phyloP scores from a whole-genome alignment of 1,139 yeast genomes.

The Geotrichum aggregatum region DNA sequence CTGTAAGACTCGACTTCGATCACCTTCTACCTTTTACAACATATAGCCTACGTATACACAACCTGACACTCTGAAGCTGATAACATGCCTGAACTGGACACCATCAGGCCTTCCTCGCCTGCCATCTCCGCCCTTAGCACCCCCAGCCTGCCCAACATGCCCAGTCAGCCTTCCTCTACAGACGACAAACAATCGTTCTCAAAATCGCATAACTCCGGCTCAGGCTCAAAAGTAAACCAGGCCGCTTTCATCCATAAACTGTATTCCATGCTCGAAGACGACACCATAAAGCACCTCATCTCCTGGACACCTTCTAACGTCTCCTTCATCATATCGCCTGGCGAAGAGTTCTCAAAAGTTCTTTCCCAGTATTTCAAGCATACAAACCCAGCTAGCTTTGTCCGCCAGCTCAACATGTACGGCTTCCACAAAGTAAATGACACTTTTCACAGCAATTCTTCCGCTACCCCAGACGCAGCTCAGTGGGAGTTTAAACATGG shows the following conservation, averaged over 20 bases:
- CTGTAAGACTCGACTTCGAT: neutral
- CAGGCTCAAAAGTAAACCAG: slow-evolving; percentile 40
- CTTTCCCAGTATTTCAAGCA: slow-evolving; percentile 92
- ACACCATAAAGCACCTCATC: slow-evolving; percentile 50
- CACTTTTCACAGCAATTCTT: slow-evolving; percentile 29
- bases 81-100: slow-evolving; percentile 1
- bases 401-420: slow-evolving; percentile 92
- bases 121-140: neutral
- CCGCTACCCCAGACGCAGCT: slow-evolving; percentile 28
- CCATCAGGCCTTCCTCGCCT: neutral
- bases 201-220: slow-evolving; percentile 33
- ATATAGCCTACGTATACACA: no score
- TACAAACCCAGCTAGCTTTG: slow-evolving; percentile 90
- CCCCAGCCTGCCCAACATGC: neutral
- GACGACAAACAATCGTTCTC: neutral
- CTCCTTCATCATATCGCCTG: slow-evolving; percentile 42
- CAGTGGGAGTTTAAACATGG: slow-evolving; percentile 89
- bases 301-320: slow-evolving; percentile 73
- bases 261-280: slow-evolving; percentile 57
- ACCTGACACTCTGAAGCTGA: no score
- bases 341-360: slow-evolving; percentile 49
- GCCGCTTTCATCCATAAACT: slow-evolving; percentile 60
- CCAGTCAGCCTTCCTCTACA: neutral
- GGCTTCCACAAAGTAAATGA: slow-evolving; percentile 80
- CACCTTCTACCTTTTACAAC: no score